phyloP scores from a whole-genome alignment of 1,284 basidiomycete species.

The Apiotrichum siamense region DNA sequence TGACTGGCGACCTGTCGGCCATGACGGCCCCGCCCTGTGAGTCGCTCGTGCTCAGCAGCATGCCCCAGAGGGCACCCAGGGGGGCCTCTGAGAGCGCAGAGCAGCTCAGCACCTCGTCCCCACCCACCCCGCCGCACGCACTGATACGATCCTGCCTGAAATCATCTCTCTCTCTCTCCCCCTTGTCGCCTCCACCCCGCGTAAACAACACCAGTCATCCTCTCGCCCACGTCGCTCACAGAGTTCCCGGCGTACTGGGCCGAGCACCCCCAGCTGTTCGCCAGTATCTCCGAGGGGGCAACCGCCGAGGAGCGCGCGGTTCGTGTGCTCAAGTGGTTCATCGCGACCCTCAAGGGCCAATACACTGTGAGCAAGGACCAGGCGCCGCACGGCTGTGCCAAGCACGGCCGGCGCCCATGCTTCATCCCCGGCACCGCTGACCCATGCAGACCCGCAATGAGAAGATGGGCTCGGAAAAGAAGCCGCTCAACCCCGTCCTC shows the following conservation, averaged over 20 bases:
- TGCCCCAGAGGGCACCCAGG: no score
- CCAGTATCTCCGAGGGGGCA: conserved; percentile 69
- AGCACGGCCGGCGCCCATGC: no score
- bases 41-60: no score
- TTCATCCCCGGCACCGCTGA: no score
- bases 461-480: conserved; percentile 94
- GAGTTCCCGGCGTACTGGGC: conserved; percentile 95
- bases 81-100: no score
- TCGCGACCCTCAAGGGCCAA: conserved; percentile 87
- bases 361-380: conserved; percentile 62
- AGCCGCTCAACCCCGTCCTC: conserved; percentile 92
- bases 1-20: conserved; percentile 86
- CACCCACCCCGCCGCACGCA: no score
- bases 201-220: conserved; percentile 54
- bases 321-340: conserved; percentile 82
- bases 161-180: background rate
- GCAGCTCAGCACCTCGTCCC: no score
- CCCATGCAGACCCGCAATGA: conserved; percentile 65
- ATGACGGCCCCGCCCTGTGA: conserved; percentile 75
- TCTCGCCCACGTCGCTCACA: conserved; percentile 62
- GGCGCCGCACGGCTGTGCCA: no score
- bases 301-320: conserved; percentile 66
- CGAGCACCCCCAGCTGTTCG: conserved; percentile 76
- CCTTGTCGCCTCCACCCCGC: background rate
- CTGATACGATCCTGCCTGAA: no score